Base-by-base conservation (phyloP, 768 basidiomycete species). In the Albatrellus ellisii region DNA sequence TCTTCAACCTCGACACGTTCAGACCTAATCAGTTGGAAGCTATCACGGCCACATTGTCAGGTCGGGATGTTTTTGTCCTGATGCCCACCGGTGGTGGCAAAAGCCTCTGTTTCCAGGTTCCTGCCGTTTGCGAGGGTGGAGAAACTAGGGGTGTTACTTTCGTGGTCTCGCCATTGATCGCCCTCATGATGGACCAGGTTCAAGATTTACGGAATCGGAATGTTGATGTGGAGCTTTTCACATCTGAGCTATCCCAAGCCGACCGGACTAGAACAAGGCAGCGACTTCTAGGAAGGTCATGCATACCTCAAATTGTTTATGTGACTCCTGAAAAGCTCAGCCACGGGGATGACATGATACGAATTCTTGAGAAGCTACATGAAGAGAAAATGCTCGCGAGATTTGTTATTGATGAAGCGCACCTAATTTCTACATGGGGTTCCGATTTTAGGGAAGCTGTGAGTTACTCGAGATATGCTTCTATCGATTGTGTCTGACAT, bases 51-150 rank as follows among this genome's bases (percentile, higher is more conserved):
- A 77, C 84, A 0, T 63, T 99, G 58, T 66, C 69, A 2, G 89
- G 83, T 6, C 73, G 68, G 42, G 94, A 98, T 54, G 87, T 89
- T 14, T 90, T 98, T 50, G 87, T 97, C 14, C 70, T 98, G 6
- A 92, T 97, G 77, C 95, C 95, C 1, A 99, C 95, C 1, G 91
- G 90, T 26, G 90, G 90, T 4, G 89, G 89, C 1, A 91, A 92
- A 62, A 85, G 81, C 52, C 64, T 91, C 28, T 89, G 83, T 51
- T 90, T 79, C 59, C 79, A 97, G 57, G 77, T 98, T 1, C 95
- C 95, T 0, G 92, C 90, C 2, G 69, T 95, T 26, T 86, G 90
- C 53, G 60, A 62, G 27, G 62, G 62, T 5, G 88, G 86, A 1
- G 71, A 63, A 53, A 88, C 84, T 0, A 66, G 63, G 41, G 90